These are phyloP conservation scores for Carex arenaria DNA, from an alignment of 202 grass and related monocot species.

Conservation along the genomic window DNA sequence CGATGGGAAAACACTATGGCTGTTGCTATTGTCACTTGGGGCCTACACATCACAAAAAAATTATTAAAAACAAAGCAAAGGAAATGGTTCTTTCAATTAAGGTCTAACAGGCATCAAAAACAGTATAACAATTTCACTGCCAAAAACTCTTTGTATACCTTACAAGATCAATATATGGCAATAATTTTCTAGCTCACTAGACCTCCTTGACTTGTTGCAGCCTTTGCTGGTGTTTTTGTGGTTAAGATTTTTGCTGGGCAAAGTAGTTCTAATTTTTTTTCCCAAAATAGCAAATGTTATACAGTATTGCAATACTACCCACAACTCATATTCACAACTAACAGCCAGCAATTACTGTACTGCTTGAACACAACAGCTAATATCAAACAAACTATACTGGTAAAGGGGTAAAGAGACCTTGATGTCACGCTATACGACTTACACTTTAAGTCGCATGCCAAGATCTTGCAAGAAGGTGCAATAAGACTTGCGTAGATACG, in stretches of 20 bases:
- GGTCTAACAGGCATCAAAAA: not conserved
- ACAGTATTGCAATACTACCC: not conserved
- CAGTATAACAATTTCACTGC: not conserved
- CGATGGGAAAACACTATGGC: constrained; percentile 84
- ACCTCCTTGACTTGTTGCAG: not conserved
- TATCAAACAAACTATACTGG: not conserved
- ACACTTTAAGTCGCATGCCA: constrained; percentile 98
- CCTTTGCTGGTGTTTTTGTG: not conserved
- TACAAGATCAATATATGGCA: not conserved
- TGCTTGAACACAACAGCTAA: not conserved
- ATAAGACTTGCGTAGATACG: constrained; percentile 86
- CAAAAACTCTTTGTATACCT: not conserved
- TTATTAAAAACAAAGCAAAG: not conserved
- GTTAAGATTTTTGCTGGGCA: not conserved
- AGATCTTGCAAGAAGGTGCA: constrained; percentile 94
- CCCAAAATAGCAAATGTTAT: not conserved
- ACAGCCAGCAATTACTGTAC: not conserved
- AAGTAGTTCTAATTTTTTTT: not conserved
- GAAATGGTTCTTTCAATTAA: not conserved
- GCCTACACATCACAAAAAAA: constrained; percentile 35
- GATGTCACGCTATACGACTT: constrained; percentile 27
- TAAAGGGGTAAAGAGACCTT: not conserved
- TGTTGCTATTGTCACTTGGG: constrained; percentile 88
- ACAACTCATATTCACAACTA: not conserved
- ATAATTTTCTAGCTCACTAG: not conserved